These are phyloP conservation scores for Xanthoconium separans DNA, from an alignment of 1,284 basidiomycete species.

Conservation along the genomic window DNA sequence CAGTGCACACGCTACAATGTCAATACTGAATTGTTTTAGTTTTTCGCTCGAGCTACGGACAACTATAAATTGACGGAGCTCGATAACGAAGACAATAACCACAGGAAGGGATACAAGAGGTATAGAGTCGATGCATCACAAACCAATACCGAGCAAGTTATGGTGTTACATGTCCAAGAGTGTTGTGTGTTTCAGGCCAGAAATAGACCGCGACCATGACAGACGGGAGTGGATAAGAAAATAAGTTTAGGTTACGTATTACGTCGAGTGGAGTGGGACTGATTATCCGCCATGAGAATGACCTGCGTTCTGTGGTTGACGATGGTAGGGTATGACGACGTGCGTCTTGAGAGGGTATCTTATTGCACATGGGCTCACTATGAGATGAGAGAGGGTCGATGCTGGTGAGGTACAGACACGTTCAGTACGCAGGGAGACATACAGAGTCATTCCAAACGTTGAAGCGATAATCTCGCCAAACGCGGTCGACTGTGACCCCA, in stretches of 20 bases:
- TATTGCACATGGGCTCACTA: conserved; percentile 22
- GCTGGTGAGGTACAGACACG: conserved; percentile 3
- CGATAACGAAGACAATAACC: conserved; percentile 16
- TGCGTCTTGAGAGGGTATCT: conserved; percentile 26
- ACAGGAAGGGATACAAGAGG: conserved; percentile 20
- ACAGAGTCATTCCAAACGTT: conserved; percentile 52
- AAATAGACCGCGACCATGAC: conserved; percentile 9
- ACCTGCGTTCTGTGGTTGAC: conserved; percentile 28
- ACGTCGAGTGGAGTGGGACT: conserved; percentile 21
- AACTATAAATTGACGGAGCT: conserved; percentile 7
- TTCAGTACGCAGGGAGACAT: conserved; percentile 10
- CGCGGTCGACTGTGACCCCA: conserved; percentile 62
- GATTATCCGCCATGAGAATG: conserved; percentile 32
- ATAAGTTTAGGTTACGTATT: conserved; percentile 33
- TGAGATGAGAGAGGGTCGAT: neutral
- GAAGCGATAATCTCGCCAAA: conserved; percentile 66
- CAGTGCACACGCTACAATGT: neutral
- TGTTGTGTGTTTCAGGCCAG: conserved; percentile 15
- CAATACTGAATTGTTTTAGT: conserved; percentile 16
- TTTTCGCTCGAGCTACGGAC: conserved; percentile 2
- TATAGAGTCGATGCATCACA: conserved; percentile 11
- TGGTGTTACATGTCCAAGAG: conserved; percentile 32
- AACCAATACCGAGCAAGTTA: conserved; percentile 20
- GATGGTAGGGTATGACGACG: conserved; percentile 31
- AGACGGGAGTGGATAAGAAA: conserved; percentile 19